Evolutionary conservation across 805 yeast genomes (phyloP).

Genomic region (Zygoascus bituminiphila): DNA sequence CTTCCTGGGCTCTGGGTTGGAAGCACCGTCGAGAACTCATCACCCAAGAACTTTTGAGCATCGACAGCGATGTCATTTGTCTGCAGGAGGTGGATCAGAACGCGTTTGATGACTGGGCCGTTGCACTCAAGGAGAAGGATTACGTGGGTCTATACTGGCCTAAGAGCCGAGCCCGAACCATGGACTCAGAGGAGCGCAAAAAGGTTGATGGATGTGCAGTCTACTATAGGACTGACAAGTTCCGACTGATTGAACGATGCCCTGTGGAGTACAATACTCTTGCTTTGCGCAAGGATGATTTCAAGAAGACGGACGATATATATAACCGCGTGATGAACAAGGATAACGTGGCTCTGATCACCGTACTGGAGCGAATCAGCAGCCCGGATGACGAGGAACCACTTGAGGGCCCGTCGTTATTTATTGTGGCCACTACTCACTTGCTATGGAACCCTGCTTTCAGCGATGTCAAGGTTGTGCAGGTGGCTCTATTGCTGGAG

Average conservation of each 20-base stretch:
- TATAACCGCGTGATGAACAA: slow-evolving; percentile 94
- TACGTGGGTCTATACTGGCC: slow-evolving; percentile 77
- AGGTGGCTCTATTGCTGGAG: slow-evolving; percentile 84
- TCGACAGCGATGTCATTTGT: slow-evolving; percentile 72
- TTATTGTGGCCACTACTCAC: slow-evolving; percentile 83
- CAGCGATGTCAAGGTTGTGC: slow-evolving; percentile 93
- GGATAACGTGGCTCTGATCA: slow-evolving; percentile 81
- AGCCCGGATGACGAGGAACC: slow-evolving; percentile 27
- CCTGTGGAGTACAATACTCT: slow-evolving; percentile 66
- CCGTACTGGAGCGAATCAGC: slow-evolving; percentile 50
- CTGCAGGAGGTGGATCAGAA: slow-evolving; percentile 92
- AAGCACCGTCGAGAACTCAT: slow-evolving; percentile 73
- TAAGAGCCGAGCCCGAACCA: slow-evolving; percentile 87
- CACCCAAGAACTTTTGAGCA: slow-evolving; percentile 59
- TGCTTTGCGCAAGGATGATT: slow-evolving; percentile 49
- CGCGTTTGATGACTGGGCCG: slow-evolving; percentile 85
- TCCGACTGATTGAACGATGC: slow-evolving; percentile 61
- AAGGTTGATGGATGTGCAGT: slow-evolving; percentile 99
- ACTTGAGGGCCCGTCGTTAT: slow-evolving; percentile 53
- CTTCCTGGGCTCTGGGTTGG: slow-evolving; percentile 96
- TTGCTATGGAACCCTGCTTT: slow-evolving; percentile 97
- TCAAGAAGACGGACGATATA: slow-evolving; percentile 87
- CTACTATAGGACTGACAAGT: slow-evolving; percentile 63
- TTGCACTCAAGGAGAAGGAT: slow-evolving; percentile 61
- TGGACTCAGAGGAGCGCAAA: slow-evolving; percentile 67